phyloP scores from a whole-genome alignment of 768 basidiomycete genomes.

The Boletellus ananas region DNA sequence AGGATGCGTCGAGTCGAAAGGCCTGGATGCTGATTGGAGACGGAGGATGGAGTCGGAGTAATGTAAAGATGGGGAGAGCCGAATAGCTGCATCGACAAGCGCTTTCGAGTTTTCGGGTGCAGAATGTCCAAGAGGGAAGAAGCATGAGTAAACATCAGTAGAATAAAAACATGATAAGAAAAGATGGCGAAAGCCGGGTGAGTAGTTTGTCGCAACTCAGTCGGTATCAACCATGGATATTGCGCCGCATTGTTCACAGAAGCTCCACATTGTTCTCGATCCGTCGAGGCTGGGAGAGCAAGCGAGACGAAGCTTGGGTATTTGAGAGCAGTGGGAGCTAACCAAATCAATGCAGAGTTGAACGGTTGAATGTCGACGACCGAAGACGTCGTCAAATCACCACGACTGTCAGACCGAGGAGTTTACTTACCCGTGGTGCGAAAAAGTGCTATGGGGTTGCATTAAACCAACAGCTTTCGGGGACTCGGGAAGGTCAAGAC shows the following conservation, averaged over 20 bases:
- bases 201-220: slow-evolving; percentile 27
- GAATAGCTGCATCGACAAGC: slow-evolving; percentile 23
- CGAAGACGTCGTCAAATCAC: slow-evolving; percentile 12
- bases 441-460: slow-evolving; percentile 57
- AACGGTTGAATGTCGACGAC: slow-evolving; percentile 6
- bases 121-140: slow-evolving; percentile 17
- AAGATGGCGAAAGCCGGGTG: slow-evolving; percentile 8
- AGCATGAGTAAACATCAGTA: slow-evolving; percentile 29
- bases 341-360: slow-evolving; percentile 1
- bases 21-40: slow-evolving; percentile 14
- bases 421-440: slow-evolving; percentile 67
- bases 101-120: slow-evolving; percentile 24
- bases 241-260: slow-evolving; percentile 85
- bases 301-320: slow-evolving; percentile 78
- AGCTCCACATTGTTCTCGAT: slow-evolving; percentile 77
- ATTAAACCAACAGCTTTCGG: slow-evolving; percentile 55
- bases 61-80: slow-evolving; percentile 6
- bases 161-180: slow-evolving; percentile 32
- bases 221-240: slow-evolving; percentile 85
- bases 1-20: slow-evolving; percentile 22
- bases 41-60: slow-evolving; percentile 9
- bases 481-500: slow-evolving; percentile 47
- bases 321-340: slow-evolving; percentile 70
- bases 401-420: neutral
- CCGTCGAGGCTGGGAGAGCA: slow-evolving; percentile 69